Evolutionary conservation across 2,329 filamentous ascomycete species (phyloP).

Genomic region (Aspergillus sp.): DNA sequence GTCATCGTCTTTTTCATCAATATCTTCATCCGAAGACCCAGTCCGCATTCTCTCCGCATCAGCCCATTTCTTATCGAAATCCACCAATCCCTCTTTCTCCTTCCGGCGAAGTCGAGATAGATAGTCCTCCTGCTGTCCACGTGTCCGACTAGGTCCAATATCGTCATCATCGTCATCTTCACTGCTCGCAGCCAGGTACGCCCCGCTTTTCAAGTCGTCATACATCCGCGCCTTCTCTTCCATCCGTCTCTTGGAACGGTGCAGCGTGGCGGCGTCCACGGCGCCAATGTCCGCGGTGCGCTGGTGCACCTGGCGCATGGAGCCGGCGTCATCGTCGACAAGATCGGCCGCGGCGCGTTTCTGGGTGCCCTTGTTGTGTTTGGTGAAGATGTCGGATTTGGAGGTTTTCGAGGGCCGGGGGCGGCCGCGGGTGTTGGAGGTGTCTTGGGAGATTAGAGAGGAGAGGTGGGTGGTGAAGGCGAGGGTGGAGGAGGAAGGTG

Average conservation of each 20-base stretch:
- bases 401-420: constrained; percentile 41
- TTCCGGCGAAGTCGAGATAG: constrained; percentile 56
- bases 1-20: constrained; percentile 33
- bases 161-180: constrained; percentile 29
- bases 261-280: constrained; percentile 53
- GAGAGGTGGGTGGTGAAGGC: constrained; percentile 87
- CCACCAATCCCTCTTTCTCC: constrained; percentile 60
- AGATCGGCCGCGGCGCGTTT: constrained; percentile 59
- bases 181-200: constrained; percentile 56
- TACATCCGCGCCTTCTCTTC: constrained; percentile 87
- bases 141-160: constrained; percentile 1
- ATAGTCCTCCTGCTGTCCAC: constrained; percentile 32
- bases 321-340: constrained; percentile 48
- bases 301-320: constrained; percentile 60
- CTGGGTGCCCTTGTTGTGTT: constrained; percentile 58
- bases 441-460: constrained; percentile 63
- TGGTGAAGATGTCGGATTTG: constrained; percentile 66
- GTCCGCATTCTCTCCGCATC: constrained; percentile 51
- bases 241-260: constrained; percentile 74
- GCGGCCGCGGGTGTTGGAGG: constrained; percentile 41
- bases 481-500: constrained; percentile 63
- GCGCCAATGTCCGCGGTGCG: constrained; percentile 55
- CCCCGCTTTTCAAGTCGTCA: constrained; percentile 83
- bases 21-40: constrained; percentile 33
- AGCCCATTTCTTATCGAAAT: constrained; percentile 96